Percentiles rank a stretch among this genome's conserved stretches.
Evolutionary conservation across 169 alveolate species (phyloP).

Genomic region (Plasmodium vivax): DNA sequence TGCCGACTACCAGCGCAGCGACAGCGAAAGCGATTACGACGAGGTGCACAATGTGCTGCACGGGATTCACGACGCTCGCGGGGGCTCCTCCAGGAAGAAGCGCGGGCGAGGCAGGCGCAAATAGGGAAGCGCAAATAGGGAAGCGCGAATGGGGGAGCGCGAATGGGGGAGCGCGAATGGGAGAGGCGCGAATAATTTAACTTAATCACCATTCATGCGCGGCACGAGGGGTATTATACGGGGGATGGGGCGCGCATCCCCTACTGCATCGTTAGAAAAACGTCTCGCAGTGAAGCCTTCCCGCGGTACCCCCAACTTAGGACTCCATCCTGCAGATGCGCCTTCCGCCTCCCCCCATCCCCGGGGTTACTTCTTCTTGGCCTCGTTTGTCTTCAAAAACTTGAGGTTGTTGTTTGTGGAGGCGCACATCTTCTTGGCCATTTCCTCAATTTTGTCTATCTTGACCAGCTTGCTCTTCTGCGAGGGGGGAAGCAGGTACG

Average conservation of each 20-base stretch:
- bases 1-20: not conserved
- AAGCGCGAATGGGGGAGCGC: not conserved
- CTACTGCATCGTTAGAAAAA: not conserved
- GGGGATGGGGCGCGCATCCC: not conserved
- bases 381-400: constrained; percentile 19
- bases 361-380: not conserved
- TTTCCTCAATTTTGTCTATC: constrained; percentile 66
- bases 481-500: not conserved
- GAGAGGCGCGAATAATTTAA: not conserved
- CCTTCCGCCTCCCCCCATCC: not conserved
- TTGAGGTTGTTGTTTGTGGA: constrained; percentile 27
- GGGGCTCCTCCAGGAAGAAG: not conserved
- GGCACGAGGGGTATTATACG: not conserved
- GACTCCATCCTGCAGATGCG: not conserved
- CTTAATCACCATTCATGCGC: not conserved
- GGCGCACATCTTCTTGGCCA: constrained; percentile 53
- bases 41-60: constrained; percentile 53
- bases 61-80: constrained; percentile 8
- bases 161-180: not conserved
- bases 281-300: not conserved
- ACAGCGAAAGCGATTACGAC: constrained; percentile 47
- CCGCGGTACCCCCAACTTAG: not conserved
- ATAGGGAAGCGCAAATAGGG: not conserved
- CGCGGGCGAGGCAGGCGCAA: not conserved
- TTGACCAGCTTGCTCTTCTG: constrained; percentile 58